Evolutionary conservation across 129 eudicot species (phyloP).

Genomic region (Sambucus nigra): DNA sequence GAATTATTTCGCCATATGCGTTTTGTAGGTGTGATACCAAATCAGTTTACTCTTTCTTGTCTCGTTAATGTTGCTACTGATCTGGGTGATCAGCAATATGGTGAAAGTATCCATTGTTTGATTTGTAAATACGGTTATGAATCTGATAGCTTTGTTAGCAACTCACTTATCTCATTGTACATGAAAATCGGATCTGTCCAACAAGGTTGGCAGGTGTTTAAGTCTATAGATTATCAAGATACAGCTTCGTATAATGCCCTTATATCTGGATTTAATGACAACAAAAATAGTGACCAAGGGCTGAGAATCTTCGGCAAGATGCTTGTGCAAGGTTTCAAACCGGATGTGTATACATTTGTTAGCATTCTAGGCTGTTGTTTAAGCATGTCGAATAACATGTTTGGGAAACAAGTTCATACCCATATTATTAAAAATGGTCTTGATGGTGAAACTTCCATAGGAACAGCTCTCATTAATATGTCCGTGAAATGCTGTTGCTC

Average conservation of each 20-base stretch:
- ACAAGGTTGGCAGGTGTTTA: neutral
- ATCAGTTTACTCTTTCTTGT: conserved; percentile 19
- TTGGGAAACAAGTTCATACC: conserved; percentile 26
- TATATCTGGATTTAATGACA: neutral
- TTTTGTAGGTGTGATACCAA: conserved; percentile 10
- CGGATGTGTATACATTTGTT: conserved; percentile 1
- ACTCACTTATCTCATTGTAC: conserved; percentile 7
- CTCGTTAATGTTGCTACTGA: conserved; percentile 10
- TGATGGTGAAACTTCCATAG: conserved; percentile 8
- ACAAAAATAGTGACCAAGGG: neutral
- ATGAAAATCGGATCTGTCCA: neutral
- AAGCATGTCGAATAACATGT: neutral
- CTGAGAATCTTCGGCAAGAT: neutral
- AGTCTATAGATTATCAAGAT: neutral
- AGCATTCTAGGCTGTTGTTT: conserved; percentile 14
- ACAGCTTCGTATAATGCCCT: neutral
- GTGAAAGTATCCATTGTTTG: conserved; percentile 23
- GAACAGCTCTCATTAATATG: conserved; percentile 21
- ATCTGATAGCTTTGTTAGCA: conserved; percentile 3
- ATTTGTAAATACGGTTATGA: conserved; percentile 12
- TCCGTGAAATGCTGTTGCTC: conserved; percentile 11
- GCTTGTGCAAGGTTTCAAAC: neutral
- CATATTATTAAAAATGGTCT: conserved; percentile 15
- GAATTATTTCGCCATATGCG: conserved; percentile 15
- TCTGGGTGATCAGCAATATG: conserved; percentile 2